phyloP scores from a whole-genome alignment of 2,329 filamentous ascomycete species.

The Clarireedia monteithiana region DNA sequence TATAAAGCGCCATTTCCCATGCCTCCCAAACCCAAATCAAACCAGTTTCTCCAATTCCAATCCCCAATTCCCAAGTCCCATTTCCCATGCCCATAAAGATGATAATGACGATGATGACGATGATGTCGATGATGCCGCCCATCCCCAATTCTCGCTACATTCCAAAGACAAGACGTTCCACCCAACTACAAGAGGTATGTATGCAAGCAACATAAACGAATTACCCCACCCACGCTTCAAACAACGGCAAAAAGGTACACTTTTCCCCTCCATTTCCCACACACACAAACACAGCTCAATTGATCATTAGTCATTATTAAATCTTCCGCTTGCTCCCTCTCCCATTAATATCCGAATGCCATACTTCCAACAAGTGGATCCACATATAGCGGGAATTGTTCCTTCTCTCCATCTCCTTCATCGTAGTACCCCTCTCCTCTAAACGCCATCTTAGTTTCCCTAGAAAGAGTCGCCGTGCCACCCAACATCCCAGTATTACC shows the following conservation, averaged over 20 bases:
- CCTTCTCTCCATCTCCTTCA: background rate
- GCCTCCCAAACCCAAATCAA: background rate
- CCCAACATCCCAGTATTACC: background rate
- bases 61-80: background rate
- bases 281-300: too few species aligned
- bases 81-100: background rate
- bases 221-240: too few species aligned
- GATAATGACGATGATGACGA: too few species aligned
- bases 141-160: background rate
- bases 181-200: too few species aligned
- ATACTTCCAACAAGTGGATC: background rate
- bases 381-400: background rate
- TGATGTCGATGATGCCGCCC: background rate
- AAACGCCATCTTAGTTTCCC: slow-evolving; percentile 1
- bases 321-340: background rate
- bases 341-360: background rate
- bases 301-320: too few species aligned
- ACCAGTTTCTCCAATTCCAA: background rate
- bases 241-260: too few species aligned
- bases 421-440: background rate
- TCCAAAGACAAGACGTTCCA: background rate
- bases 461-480: slow-evolving; percentile 1
- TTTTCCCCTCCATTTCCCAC: too few species aligned
- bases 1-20: background rate
- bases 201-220: too few species aligned